A percentile compares a stretch with the other conserved stretches of the same genome.
phyloP scores from a whole-genome alignment of 148 eudicot species.

The Nepenthes gracilis region DNA sequence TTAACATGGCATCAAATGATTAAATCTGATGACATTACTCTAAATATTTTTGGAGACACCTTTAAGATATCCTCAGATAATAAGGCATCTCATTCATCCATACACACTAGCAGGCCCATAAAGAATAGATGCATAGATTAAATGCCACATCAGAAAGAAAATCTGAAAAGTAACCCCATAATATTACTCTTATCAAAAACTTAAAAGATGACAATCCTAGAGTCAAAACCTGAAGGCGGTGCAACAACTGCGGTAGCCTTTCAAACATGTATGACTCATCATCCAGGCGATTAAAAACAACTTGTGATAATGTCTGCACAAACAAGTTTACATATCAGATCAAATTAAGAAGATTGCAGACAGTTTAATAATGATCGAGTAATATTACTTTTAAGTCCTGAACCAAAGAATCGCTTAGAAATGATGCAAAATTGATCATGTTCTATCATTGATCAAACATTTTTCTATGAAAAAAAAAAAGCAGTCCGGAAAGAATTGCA shows the following conservation, averaged over 20 bases:
- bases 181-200: no score
- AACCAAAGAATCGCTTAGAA: no score
- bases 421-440: background rate
- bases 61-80: no score
- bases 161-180: no score
- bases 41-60: background rate
- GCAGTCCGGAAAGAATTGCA: no score
- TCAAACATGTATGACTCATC: constrained; percentile 79
- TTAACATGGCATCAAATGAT: constrained; percentile 2
- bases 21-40: background rate
- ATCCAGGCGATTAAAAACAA: constrained; percentile 72
- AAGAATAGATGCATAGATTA: no score
- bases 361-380: no score
- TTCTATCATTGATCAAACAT: background rate
- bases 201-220: constrained; percentile 1
- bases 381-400: no score
- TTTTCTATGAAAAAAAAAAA: no score
- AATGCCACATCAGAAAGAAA: no score
- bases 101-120: no score
- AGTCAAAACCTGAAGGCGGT: constrained; percentile 79
- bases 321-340: background rate
- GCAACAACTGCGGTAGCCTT: constrained; percentile 73
- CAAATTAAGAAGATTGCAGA: background rate
- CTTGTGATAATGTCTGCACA: constrained; percentile 72
- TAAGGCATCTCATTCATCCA: no score